These are phyloP conservation scores for Astragalus glycyphyllos DNA, from an alignment of 306 rosid species.

Conservation along the genomic window DNA sequence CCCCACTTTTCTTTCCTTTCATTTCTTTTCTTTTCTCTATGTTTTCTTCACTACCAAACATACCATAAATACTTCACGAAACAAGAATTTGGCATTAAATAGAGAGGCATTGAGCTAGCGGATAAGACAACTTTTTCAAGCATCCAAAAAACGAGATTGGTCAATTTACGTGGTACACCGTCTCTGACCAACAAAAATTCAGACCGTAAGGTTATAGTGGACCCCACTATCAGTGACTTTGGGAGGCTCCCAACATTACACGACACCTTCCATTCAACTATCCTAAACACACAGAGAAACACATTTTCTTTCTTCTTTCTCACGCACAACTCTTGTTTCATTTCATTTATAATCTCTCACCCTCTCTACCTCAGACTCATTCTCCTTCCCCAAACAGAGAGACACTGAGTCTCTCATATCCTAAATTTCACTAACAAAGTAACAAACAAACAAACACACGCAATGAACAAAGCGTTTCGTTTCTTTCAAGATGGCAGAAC, in stretches of 20 bases:
- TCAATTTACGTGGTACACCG: constrained; percentile 43
- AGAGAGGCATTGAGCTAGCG: too few species aligned
- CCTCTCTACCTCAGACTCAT: not conserved
- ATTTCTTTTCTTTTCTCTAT: too few species aligned
- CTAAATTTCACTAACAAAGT: not conserved
- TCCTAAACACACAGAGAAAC: not conserved
- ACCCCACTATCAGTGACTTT: constrained; percentile 11
- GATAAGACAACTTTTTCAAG: too few species aligned
- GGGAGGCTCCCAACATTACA: not conserved
- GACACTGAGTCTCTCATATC: not conserved
- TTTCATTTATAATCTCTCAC: constrained; percentile 17
- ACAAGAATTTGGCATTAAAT: too few species aligned
- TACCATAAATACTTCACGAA: too few species aligned
- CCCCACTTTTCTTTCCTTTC: too few species aligned
- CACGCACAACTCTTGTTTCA: not conserved
- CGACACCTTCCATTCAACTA: constrained; percentile 27
- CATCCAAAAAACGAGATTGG: not conserved
- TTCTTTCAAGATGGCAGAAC: not conserved
- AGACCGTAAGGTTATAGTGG: not conserved
- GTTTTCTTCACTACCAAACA: too few species aligned
- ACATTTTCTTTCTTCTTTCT: not conserved
- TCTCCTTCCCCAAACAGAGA: not conserved
- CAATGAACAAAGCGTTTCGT: constrained; percentile 1
- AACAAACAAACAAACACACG: not conserved
- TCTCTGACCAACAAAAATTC: constrained; percentile 39